Percentiles rank a stretch among this genome's conserved stretches.
Evolutionary conservation across 352 stramenopile species (phyloP).

Genomic region (Pythium graminicola): DNA sequence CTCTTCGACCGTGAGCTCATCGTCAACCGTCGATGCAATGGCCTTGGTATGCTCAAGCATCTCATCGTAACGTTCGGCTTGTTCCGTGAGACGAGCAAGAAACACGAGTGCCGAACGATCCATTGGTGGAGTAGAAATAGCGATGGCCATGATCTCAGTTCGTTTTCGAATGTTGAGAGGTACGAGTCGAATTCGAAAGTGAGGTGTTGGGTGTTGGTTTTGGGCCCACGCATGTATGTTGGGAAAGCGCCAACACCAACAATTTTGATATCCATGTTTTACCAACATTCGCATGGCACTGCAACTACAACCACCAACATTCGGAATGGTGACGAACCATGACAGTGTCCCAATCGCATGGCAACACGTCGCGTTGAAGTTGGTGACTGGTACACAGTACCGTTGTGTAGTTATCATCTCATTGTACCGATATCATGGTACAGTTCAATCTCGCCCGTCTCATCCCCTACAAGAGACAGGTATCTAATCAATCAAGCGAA

Average conservation of each 20-base stretch:
- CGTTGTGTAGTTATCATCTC: neutral
- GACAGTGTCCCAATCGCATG: conserved; percentile 8
- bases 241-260: neutral
- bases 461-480: too few relatives aligned
- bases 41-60: conserved; percentile 27
- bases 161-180: conserved; percentile 9
- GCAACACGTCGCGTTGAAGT: conserved; percentile 17
- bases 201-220: neutral
- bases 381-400: neutral
- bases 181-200: conserved; percentile 5
- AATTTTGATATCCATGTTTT: neutral
- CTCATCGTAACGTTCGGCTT: conserved; percentile 30
- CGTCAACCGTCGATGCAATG: conserved; percentile 15
- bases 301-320: conserved; percentile 1
- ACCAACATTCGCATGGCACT: conserved; percentile 7
- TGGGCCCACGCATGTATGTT: neutral
- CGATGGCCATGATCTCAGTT: neutral
- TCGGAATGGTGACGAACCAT: neutral
- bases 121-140: conserved; percentile 6
- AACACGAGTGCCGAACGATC: conserved; percentile 29
- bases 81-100: conserved; percentile 31
- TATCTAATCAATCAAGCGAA: neutral
- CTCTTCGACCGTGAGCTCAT: conserved; percentile 29
- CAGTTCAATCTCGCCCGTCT: too few relatives aligned
- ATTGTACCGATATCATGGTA: conserved; percentile 3